Base-by-base conservation (phyloP, 768 basidiomycete species). In the Amanita thiersii region DNA sequence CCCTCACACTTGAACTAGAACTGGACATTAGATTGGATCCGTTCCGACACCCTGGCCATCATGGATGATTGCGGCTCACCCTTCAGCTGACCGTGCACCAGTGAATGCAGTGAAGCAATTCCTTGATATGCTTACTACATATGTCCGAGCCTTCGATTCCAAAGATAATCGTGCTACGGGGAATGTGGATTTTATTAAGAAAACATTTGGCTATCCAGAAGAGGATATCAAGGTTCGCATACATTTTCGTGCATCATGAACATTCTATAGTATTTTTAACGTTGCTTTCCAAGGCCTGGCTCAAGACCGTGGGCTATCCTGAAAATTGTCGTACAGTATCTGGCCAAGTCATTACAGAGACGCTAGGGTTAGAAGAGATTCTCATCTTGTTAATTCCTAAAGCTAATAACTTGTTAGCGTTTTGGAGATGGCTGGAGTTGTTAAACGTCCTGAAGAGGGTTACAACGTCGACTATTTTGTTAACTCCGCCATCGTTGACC, bases 21-120 rank as follows among this genome's bases (percentile, higher is more conserved):
- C 5, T 26, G 5, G 28, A 36, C 18, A 17, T 28, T 42, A 89
- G 86, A 88, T 90, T 48, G 84, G 86, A 10, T 79, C 83, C 6
- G 81, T 89, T 4, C 81, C 81, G 26, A 97, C 93, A 0, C 94
- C 94, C 0, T 99, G 94, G 94, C 88, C 92, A 10, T 93, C 90
- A 0, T 99, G 94, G 94, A 64, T 88, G 44, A 87, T 98, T 53
- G 93, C 88, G 18, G 89, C 89, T 5, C 84, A 89, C 49, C 82
- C 83, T 0, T 68, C 69, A 9, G 52, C 69, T 12, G 59, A 68
- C n/a, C 73, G 83, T 11, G 77, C 81, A 20, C 58, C 75, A 3
- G 46, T 72, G 0, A 52, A 57, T 1, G 66, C 65, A 0, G 64
- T 91, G 10, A 57, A 59, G 12, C 38, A 57, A 2, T 96, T 96